Percentiles rank a stretch among this genome's conserved stretches.
phyloP scores from a whole-genome alignment of 345 rosid species.

The Psidium guajava region DNA sequence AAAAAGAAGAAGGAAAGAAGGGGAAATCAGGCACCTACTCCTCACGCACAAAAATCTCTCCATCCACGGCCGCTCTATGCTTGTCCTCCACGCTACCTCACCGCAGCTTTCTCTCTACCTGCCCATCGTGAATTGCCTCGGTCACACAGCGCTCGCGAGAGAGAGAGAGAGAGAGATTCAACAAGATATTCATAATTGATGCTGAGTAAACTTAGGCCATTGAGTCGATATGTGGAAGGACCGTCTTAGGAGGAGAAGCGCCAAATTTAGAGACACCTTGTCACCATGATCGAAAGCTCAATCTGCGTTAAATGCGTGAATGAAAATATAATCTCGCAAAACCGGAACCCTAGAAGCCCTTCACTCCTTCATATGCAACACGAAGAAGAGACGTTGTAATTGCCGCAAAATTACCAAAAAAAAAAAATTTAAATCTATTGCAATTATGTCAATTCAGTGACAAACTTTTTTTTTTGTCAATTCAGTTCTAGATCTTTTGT shows the following conservation, averaged over 20 bases:
- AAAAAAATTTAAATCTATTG: too few relatives aligned
- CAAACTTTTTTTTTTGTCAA: too few relatives aligned
- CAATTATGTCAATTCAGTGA: too few relatives aligned
- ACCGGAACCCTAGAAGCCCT: not conserved
- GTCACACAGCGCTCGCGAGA: too few relatives aligned
- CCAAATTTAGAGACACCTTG: not conserved
- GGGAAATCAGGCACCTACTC: not conserved
- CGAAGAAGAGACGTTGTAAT: constrained; percentile 16
- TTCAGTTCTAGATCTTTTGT: too few relatives aligned
- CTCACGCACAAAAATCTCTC: not conserved
- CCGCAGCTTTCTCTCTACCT: not conserved
- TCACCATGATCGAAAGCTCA: not conserved
- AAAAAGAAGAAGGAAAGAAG: too few relatives aligned
- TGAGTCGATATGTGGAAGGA: not conserved
- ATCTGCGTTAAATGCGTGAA: not conserved
- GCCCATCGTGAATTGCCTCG: not conserved
- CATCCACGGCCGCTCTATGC: not conserved
- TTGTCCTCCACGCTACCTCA: not conserved
- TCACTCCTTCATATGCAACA: not conserved
- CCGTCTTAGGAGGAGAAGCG: not conserved
- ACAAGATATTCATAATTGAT: not conserved
- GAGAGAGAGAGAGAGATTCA: too few relatives aligned
- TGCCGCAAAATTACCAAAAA: not conserved
- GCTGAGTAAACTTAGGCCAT: not conserved
- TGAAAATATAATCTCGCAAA: not conserved